Percentiles rank a stretch among this genome's conserved stretches.
phyloP scores from a whole-genome alignment of 2,329 filamentous ascomycete species.

The Neoarthrinium moseri region DNA sequence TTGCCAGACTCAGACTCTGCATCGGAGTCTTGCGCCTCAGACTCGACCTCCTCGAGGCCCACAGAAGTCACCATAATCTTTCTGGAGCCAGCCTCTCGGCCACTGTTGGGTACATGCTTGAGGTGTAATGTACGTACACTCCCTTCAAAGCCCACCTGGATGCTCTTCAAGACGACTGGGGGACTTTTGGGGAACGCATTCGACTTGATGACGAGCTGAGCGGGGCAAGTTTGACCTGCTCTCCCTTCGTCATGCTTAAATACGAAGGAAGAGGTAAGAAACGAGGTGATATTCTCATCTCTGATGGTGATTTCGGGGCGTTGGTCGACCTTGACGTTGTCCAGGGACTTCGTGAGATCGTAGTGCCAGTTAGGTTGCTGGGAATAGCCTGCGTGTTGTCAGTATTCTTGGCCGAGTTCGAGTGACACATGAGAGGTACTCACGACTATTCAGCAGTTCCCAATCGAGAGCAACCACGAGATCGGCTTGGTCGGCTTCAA shows the following conservation, averaged over 20 bases:
- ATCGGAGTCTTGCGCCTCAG: conserved; percentile 26
- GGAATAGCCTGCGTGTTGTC: conserved; percentile 45
- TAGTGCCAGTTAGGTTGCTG: conserved; percentile 59
- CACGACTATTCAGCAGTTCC: conserved; percentile 61
- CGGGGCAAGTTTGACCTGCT: conserved; percentile 57
- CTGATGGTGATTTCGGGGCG: conserved; percentile 51
- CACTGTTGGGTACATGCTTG: conserved; percentile 34
- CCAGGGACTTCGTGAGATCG: conserved; percentile 56
- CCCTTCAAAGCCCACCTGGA: conserved; percentile 57
- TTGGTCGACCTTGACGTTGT: conserved; percentile 41
- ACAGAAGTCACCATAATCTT: conserved; percentile 18
- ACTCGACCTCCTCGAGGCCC: conserved; percentile 18
- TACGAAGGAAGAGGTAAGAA: conserved; percentile 53
- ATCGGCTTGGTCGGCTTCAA: conserved; percentile 48
- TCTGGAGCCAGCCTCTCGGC: conserved; percentile 8
- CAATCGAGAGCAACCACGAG: conserved; percentile 63
- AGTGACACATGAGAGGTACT: conserved; percentile 30
- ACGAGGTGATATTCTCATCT: conserved; percentile 51
- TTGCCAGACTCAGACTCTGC: conserved; percentile 23
- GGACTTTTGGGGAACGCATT: conserved; percentile 51
- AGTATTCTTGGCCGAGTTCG: background rate
- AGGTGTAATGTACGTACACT: conserved; percentile 55
- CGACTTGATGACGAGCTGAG: conserved; percentile 58
- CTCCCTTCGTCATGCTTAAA: conserved; percentile 59
- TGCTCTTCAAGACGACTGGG: conserved; percentile 49